These are phyloP conservation scores for Pleurotus tuoliensis DNA, from an alignment of 768 basidiomycete species.

Conservation along the genomic window DNA sequence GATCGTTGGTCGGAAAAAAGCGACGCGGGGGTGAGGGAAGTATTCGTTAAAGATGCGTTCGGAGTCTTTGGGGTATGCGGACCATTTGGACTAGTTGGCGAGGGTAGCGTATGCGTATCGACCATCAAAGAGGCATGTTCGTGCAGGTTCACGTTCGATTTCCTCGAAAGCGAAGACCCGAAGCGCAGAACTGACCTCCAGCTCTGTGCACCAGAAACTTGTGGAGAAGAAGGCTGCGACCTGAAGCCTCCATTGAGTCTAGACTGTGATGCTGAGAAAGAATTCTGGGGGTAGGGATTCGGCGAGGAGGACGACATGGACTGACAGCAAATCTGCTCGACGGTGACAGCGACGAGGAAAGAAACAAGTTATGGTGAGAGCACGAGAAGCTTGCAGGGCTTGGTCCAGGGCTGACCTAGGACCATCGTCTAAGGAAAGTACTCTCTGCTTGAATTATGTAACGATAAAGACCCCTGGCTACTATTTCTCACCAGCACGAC, in stretches of 20 bases:
- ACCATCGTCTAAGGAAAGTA: background rate
- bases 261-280: conserved; percentile 13
- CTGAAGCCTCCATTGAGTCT: conserved; percentile 13
- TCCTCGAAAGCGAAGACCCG: conserved; percentile 61
- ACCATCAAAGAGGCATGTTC: conserved; percentile 40
- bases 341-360: conserved; percentile 8
- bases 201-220: conserved; percentile 22
- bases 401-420: conserved; percentile 8
- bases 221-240: conserved; percentile 23
- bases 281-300: conserved; percentile 17
- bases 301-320: conserved; percentile 22
- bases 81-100: conserved; percentile 25
- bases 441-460: conserved; percentile 6
- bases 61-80: conserved; percentile 39
- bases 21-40: conserved; percentile 54
- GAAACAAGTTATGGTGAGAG: conserved; percentile 1
- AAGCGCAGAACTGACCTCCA: conserved; percentile 81
- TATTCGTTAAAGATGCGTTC: conserved; percentile 46
- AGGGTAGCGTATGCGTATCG: conserved; percentile 41
- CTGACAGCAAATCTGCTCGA: conserved; percentile 2
- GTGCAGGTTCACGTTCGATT: conserved; percentile 36
- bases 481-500: background rate
- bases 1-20: conserved; percentile 59
- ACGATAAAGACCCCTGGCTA: background rate
- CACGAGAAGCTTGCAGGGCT: conserved; percentile 9